These are phyloP conservation scores for Yarrowia sp. DNA, from an alignment of 805 yeast genomes.

Conservation along the genomic window DNA sequence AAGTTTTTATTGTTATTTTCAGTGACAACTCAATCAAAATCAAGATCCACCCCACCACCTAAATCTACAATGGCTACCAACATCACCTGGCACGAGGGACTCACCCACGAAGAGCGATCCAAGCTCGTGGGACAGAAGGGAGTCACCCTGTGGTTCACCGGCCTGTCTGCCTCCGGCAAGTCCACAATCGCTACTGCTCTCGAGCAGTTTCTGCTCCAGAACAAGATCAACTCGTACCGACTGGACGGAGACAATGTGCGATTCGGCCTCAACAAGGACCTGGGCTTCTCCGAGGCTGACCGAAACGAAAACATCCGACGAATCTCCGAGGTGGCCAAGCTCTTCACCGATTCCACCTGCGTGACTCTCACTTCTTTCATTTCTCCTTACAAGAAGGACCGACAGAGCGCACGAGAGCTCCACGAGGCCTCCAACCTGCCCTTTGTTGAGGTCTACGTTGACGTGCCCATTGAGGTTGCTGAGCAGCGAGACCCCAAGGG, in stretches of 20 bases:
- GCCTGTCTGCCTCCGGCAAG: conserved; percentile 92
- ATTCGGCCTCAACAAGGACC: conserved; percentile 91
- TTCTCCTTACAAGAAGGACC: conserved; percentile 82
- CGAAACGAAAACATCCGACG: conserved; percentile 94
- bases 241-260: conserved; percentile 91
- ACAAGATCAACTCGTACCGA: conserved; percentile 73
- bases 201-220: conserved; percentile 73
- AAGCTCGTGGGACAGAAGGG: conserved; percentile 74
- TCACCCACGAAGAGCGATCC: conserved; percentile 78
- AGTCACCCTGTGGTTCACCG: conserved; percentile 92
- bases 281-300: conserved; percentile 88
- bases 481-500: conserved; percentile 98
- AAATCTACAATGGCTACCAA: conserved; percentile 74
- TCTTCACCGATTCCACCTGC: conserved; percentile 89
- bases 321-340: conserved; percentile 88
- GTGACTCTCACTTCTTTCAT: conserved; percentile 89
- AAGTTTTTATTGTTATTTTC: neutral
- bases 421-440: conserved; percentile 74
- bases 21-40: conserved; percentile 2
- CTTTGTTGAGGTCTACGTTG: conserved; percentile 86
- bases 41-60: neutral
- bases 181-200: conserved; percentile 92
- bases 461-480: conserved; percentile 91
- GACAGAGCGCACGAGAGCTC: conserved; percentile 79
- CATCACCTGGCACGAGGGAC: conserved; percentile 93